phyloP scores from a whole-genome alignment of 2,329 filamentous ascomycete genomes.

The Emmonsia crescens region DNA sequence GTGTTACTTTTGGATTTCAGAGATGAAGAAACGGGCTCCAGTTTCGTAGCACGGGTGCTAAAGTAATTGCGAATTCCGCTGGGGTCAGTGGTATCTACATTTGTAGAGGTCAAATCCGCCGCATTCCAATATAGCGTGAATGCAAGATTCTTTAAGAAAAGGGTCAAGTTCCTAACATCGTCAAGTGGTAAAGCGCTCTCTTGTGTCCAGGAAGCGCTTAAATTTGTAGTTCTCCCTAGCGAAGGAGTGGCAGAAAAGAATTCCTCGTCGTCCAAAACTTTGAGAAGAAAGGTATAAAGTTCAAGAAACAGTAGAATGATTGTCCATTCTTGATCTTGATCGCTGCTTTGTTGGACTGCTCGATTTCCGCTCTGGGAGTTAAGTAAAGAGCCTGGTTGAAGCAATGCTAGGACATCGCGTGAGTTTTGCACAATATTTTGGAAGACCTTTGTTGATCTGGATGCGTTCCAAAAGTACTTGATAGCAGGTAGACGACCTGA shows the following conservation, averaged over 20 bases:
- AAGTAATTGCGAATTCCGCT: slow-evolving; percentile 40
- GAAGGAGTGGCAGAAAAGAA: slow-evolving; percentile 56
- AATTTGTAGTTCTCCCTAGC: slow-evolving; percentile 34
- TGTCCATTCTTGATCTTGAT: slow-evolving; percentile 65
- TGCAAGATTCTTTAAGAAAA: slow-evolving; percentile 81
- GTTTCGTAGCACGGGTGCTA: slow-evolving; percentile 17
- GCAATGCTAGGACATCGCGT: slow-evolving; percentile 46
- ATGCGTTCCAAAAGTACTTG: slow-evolving; percentile 73
- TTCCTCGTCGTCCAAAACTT: slow-evolving; percentile 92
- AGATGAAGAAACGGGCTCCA: slow-evolving; percentile 21
- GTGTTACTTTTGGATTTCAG: slow-evolving; percentile 35
- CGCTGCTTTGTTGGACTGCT: slow-evolving; percentile 21
- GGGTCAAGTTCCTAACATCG: slow-evolving; percentile 63
- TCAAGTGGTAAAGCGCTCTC: slow-evolving; percentile 58
- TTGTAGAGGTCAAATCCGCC: slow-evolving; percentile 47
- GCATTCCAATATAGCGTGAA: slow-evolving; percentile 83
- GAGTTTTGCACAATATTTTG: slow-evolving; percentile 46
- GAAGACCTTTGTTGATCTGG: slow-evolving; percentile 48
- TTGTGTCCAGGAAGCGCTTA: slow-evolving; percentile 44
- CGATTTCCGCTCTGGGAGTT: slow-evolving; percentile 23
- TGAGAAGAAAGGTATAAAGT: slow-evolving; percentile 82
- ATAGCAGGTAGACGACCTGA: slow-evolving; percentile 50
- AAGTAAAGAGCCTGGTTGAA: slow-evolving; percentile 36
- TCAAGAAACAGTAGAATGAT: slow-evolving; percentile 85
- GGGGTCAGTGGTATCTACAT: slow-evolving; percentile 23